These are phyloP conservation scores for Trametes pubescens DNA, from an alignment of 1,284 basidiomycete genomes.

Conservation along the genomic window DNA sequence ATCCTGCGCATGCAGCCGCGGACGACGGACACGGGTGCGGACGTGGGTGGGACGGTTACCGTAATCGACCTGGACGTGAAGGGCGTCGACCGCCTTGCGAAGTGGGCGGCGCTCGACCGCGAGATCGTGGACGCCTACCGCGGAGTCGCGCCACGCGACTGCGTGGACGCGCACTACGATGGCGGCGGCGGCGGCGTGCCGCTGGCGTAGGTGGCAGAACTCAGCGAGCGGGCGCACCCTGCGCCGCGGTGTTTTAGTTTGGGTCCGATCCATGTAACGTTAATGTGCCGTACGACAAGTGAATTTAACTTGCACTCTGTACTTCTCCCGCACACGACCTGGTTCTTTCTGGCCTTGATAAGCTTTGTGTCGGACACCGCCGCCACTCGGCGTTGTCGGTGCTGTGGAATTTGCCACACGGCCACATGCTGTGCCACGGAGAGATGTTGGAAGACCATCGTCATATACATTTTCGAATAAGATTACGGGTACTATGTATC, in stretches of 20 bases:
- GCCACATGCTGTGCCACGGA: not conserved
- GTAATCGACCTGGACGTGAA: constrained; percentile 92
- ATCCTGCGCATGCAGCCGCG: constrained; percentile 57
- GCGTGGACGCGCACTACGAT: constrained; percentile 20
- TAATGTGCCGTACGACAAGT: not conserved
- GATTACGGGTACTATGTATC: constrained; percentile 29
- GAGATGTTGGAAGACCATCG: not conserved
- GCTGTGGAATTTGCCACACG: not conserved
- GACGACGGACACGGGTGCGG: too few relatives aligned
- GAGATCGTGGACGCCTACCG: constrained; percentile 67
- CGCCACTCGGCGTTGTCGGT: not conserved
- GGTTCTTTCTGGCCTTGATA: not conserved
- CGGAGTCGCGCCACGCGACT: constrained; percentile 19
- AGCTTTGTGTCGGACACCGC: not conserved
- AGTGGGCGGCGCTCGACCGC: constrained; percentile 81
- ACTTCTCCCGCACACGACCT: not conserved
- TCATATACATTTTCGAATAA: constrained; percentile 28
- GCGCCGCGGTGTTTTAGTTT: not conserved
- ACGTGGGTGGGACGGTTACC: constrained; percentile 51
- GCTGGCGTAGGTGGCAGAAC: constrained; percentile 1
- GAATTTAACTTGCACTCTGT: not conserved
- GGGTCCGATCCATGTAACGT: not conserved
- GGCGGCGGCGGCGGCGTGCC: not conserved
- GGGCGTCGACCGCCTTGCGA: constrained; percentile 66
- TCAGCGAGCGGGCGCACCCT: not conserved